phyloP scores from a whole-genome alignment of 2,329 filamentous ascomycete genomes.

The Arthrinium puccinioides region DNA sequence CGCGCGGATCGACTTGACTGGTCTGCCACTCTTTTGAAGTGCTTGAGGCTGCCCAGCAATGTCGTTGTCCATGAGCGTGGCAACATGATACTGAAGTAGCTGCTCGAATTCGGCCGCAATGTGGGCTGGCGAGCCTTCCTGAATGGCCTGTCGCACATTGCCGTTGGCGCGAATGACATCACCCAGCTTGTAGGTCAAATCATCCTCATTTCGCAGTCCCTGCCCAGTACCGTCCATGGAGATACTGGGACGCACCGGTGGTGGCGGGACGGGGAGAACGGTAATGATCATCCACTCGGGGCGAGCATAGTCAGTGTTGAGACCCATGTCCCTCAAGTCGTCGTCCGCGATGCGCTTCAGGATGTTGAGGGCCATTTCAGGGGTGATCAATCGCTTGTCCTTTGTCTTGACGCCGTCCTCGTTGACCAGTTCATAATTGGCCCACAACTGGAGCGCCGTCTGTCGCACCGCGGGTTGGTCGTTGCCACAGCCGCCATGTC shows the following conservation, averaged over 20 bases:
- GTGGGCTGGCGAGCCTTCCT: slow-evolving; percentile 86
- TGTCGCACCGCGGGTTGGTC: slow-evolving; percentile 81
- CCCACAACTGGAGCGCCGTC: slow-evolving; percentile 76
- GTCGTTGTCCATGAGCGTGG: slow-evolving; percentile 99
- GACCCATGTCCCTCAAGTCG: slow-evolving; percentile 78
- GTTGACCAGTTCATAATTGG: slow-evolving; percentile 65
- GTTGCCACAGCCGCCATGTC: slow-evolving; percentile 92
- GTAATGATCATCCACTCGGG: slow-evolving; percentile 99
- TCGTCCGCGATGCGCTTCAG: slow-evolving; percentile 77
- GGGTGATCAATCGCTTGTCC: slow-evolving; percentile 76
- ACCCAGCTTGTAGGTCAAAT: slow-evolving; percentile 97
- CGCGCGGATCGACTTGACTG: slow-evolving; percentile 92
- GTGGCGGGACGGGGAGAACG: slow-evolving; percentile 89
- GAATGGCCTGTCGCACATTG: slow-evolving; percentile 84
- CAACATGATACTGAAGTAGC: slow-evolving; percentile 93
- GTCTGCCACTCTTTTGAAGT: slow-evolving; percentile 91
- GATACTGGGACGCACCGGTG: slow-evolving; percentile 92
- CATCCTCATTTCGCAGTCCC: slow-evolving; percentile 92
- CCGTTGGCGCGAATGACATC: slow-evolving; percentile 98
- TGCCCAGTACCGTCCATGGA: slow-evolving; percentile 92
- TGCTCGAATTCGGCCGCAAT: slow-evolving; percentile 87
- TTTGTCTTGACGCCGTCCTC: slow-evolving; percentile 68
- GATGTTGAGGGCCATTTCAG: slow-evolving; percentile 77
- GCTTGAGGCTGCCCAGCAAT: slow-evolving; percentile 93
- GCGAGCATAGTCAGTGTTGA: slow-evolving; percentile 90